Base-by-base conservation (phyloP, 1,139 yeast species). In the Taiozyma sp. region DNA sequence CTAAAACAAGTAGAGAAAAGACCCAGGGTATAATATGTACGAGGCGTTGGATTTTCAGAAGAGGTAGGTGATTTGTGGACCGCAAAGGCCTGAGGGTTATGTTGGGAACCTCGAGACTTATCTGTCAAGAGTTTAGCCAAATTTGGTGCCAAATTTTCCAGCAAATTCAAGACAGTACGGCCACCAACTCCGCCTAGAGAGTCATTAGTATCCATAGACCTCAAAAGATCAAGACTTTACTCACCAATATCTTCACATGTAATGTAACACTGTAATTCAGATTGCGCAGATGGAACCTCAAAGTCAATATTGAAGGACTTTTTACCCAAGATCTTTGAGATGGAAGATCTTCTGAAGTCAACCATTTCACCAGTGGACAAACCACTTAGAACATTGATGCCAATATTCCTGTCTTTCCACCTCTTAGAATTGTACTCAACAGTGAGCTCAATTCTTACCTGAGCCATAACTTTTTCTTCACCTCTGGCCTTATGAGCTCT, bases 331-430 rank as follows among this genome's bases (percentile, higher is more conserved):
- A 73, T 51, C 44, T 69, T 71, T 3, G 60, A 59, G 4, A 71
- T 44, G 3, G 67, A 61, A 1, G 73, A 61, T 53, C 74, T 67
- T 51, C 78, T 64, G 51, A 73, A 77, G 55, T 74, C 79, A 12
- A 73, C 47, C 8, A 76, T 53, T 4, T 52, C 57, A 0, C 74
- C 74, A 9, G 65, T 55, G 2, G 61, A 51, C 19, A 65, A 55
- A 2, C 63, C 66, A 7, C 66, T 58, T 5, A 66, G 57, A 2
- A 70, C 58, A 48, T 65, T 66, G 0, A 69, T 47, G 9, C 66
- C 63, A 4, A 68, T 50, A 13, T 56, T 46, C 38, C 63, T 64
- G 0, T 69, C 70, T 56, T 72, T 72, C 74, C 76, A 72, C 14
- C 54, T 52, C 1, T 60, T 39, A 0, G 64, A 43, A 2, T 54